Conservation (phyloP, 345 rosid genomes). For the Populus davidiana region DNA sequence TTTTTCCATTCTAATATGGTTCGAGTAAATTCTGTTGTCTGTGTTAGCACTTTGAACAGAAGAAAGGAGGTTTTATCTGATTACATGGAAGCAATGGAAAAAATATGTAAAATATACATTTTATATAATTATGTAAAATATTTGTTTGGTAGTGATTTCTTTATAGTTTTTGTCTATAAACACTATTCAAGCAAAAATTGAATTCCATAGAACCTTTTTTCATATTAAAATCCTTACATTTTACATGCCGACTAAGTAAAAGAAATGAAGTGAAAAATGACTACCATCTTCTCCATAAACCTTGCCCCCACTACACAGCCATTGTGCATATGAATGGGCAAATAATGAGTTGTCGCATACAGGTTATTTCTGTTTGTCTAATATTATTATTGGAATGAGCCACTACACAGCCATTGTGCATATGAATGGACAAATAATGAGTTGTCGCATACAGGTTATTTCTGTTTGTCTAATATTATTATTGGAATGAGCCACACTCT, state of each 20-base stretch:
- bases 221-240: background rate
- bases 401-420: too few species aligned
- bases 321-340: background rate
- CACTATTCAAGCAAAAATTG: background rate
- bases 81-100: background rate
- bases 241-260: background rate
- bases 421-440: too few species aligned
- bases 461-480: too few species aligned
- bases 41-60: background rate
- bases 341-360: background rate
- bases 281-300: background rate
- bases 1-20: background rate
- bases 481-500: background rate
- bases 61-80: background rate
- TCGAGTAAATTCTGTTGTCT: background rate
- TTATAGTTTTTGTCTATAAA: background rate
- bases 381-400: background rate
- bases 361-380: background rate
- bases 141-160: background rate
- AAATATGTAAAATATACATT: background rate
- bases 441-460: too few species aligned
- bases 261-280: background rate
- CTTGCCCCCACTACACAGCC: background rate
- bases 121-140: background rate
- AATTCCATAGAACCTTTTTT: background rate